Base-by-base conservation (phyloP, 2,329 filamentous ascomycete genomes). In the Exophiala lecanii-corni region DNA sequence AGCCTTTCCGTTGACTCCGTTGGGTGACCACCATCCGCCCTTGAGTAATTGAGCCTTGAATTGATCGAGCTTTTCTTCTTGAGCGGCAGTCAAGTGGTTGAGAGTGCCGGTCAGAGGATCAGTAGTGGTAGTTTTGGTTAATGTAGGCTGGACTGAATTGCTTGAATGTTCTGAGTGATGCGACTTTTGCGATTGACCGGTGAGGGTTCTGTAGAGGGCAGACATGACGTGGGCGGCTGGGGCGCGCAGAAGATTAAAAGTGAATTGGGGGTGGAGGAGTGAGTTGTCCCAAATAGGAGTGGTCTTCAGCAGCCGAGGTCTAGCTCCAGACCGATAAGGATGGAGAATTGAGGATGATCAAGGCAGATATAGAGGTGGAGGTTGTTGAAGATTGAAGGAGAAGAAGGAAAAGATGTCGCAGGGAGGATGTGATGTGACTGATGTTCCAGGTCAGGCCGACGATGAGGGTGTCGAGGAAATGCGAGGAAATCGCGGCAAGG, bases 1-100 rank as follows among this genome's bases (percentile, higher is more conserved):
- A 1, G 68, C 59, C 41, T 59, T 58, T 39, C 55, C 62, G 36
- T 58, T 51, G 53, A 62, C 43, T 19, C 54, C 51, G 25, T 56
- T 58, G 6, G 65, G 60, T 17, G 59, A 66, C 51, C 71, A 72
- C 51, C 71, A 74, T 6, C 79, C 81, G 52, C 81, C 76, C 58
- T 86, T 73, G 51, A 75, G 69, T 23, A 86, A 74, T 26, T 84
- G 61, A 9, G 63, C 60, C 70, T 89, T 94, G 74, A 96, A 94
- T 31, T 78, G 73, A 17, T 67, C 63, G 38, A 96, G 72, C 13
- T 82, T 79, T 20, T 73, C 67, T 54, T 81, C 74, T 68, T 96
- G 85, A 38, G 77, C 71, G 15, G 74, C 69, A 18, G 71, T 86
- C 47, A 96, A 73, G 64, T 91, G 83, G 36, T 87, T 83, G 34